Conservation (phyloP, 129 eudicot genomes). For the Rutidosis leptorrhynchoides region DNA sequence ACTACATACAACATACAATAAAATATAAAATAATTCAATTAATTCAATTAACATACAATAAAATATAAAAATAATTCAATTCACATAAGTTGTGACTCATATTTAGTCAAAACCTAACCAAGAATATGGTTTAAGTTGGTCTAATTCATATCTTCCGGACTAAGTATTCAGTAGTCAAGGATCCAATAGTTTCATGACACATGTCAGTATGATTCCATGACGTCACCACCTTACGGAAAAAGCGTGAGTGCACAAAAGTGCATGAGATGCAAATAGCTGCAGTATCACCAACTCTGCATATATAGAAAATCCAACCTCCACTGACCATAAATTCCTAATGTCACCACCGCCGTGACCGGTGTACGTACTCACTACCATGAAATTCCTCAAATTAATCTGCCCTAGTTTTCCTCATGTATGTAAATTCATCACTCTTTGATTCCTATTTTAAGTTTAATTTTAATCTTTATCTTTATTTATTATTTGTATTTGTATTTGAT, state of each 20-base stretch:
- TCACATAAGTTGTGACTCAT: no score
- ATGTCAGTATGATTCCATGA: constrained; percentile 13
- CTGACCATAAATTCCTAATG: constrained; percentile 1
- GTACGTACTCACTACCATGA: constrained; percentile 26
- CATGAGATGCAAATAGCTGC: constrained; percentile 29
- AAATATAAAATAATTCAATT: no score
- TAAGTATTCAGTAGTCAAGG: no score
- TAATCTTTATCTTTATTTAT: neutral
- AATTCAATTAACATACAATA: no score
- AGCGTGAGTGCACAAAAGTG: constrained; percentile 31
- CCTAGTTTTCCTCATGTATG: constrained; percentile 72
- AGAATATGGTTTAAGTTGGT: no score
- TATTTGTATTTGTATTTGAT: neutral
- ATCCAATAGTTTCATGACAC: constrained; percentile 5
- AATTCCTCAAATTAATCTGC: constrained; percentile 47
- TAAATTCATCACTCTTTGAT: constrained; percentile 12
- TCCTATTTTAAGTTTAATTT: no score
- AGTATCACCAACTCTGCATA: constrained; percentile 19
- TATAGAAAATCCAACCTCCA: neutral
- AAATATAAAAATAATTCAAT: no score
- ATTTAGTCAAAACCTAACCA: no score
- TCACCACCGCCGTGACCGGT: constrained; percentile 11
- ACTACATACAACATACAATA: no score
- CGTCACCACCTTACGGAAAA: constrained; percentile 29
- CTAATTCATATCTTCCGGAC: no score